A percentile compares a stretch with the other conserved stretches of the same genome.
These are phyloP conservation scores for Takashimella koratensis DNA, from an alignment of 1,284 basidiomycete genomes.

Conservation along the genomic window DNA sequence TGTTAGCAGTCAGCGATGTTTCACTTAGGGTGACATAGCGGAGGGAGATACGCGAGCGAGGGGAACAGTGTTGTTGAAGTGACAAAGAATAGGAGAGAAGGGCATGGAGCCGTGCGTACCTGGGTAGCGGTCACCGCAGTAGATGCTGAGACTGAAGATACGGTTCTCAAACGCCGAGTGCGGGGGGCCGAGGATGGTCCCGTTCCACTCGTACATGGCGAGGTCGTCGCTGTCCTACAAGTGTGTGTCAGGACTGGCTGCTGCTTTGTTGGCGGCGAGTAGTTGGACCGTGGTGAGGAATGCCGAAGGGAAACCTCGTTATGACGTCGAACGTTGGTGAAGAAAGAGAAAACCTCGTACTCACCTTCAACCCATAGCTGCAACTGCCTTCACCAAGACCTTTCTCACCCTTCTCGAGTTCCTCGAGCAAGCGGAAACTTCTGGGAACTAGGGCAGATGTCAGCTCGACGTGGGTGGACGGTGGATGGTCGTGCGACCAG, in stretches of 20 bases:
- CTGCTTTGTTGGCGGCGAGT: neutral
- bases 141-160: conserved; percentile 93
- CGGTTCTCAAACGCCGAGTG: conserved; percentile 98
- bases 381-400: conserved; percentile 97
- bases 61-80: neutral
- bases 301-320: neutral
- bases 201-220: conserved; percentile 97
- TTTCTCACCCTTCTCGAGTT: conserved; percentile 99
- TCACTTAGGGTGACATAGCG: too few relatives aligned
- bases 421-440: conserved; percentile 93
- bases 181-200: conserved; percentile 96
- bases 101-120: conserved; percentile 56
- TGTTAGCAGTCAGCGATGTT: conserved; percentile 2
- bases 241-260: neutral
- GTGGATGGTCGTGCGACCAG: neutral
- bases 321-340: too few relatives aligned
- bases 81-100: too few relatives aligned
- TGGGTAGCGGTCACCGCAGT: conserved; percentile 79
- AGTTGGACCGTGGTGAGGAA: neutral
- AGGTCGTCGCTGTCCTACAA: conserved; percentile 78
- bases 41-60: neutral
- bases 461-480: conserved; percentile 1
- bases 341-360: conserved; percentile 12
- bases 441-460: conserved; percentile 67
- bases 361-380: conserved; percentile 80